These are phyloP conservation scores for Bjerkandera adusta DNA, from an alignment of 1,284 basidiomycete genomes.

Conservation along the genomic window DNA sequence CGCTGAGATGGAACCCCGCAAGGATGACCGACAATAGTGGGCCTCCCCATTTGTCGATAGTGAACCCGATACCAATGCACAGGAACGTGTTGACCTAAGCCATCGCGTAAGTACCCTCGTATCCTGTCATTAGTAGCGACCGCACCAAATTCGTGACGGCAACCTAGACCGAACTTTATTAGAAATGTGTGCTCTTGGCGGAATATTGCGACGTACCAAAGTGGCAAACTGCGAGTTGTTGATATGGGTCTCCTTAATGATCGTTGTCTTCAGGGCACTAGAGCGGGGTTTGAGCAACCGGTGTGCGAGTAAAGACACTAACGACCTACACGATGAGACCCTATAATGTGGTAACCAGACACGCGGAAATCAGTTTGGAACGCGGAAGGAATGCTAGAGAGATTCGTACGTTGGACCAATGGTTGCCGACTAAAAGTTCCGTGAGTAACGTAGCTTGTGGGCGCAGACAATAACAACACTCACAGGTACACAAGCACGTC, in stretches of 20 bases:
- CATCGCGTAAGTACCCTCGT: background rate
- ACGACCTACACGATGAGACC: conserved; percentile 37
- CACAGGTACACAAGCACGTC: conserved; percentile 32
- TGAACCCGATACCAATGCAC: conserved; percentile 40
- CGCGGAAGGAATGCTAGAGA: background rate
- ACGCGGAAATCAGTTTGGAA: no score
- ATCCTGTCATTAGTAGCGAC: background rate
- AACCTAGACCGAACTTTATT: conserved; percentile 22
- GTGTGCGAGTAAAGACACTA: conserved; percentile 1
- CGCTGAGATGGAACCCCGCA: conserved; percentile 34
- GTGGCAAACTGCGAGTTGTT: conserved; percentile 47
- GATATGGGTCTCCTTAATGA: conserved; percentile 41
- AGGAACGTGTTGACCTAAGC: conserved; percentile 42
- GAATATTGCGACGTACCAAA: conserved; percentile 25
- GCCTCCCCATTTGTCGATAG: conserved; percentile 44
- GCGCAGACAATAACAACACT: no score
- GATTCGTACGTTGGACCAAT: conserved; percentile 42
- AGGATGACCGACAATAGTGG: conserved; percentile 37
- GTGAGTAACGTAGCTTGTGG: background rate
- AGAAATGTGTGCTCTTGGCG: background rate
- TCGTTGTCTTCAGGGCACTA: conserved; percentile 42
- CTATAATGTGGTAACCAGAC: no score
- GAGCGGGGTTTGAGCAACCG: background rate
- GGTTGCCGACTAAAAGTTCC: conserved; percentile 37
- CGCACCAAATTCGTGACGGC: conserved; percentile 42